These are phyloP conservation scores for Rutstroemia sp. DNA, from an alignment of 2,329 filamentous ascomycete genomes.

Conservation along the genomic window DNA sequence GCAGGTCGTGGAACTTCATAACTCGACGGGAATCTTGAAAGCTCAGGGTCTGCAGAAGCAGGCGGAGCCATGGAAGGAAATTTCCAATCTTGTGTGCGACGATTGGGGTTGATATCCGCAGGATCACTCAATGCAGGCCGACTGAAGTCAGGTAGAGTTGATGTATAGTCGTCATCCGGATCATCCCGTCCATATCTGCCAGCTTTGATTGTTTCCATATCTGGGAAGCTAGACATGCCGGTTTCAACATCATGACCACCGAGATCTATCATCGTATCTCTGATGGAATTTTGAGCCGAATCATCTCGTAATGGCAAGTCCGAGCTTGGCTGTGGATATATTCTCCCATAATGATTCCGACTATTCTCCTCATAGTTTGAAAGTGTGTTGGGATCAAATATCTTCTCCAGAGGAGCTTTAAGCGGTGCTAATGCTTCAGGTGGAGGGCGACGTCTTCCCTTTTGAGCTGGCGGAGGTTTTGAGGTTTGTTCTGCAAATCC, in stretches of 20 bases:
- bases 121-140: slow-evolving; percentile 51
- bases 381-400: slow-evolving; percentile 59
- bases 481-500: slow-evolving; percentile 37
- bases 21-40: slow-evolving; percentile 40
- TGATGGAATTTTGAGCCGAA: slow-evolving; percentile 41
- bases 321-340: slow-evolving; percentile 17
- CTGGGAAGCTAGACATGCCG: slow-evolving; percentile 50
- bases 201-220: slow-evolving; percentile 50
- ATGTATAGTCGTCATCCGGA: slow-evolving; percentile 16
- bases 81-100: slow-evolving; percentile 50
- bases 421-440: slow-evolving; percentile 51
- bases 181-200: slow-evolving; percentile 17
- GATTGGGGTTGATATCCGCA: slow-evolving; percentile 44
- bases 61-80: slow-evolving; percentile 48
- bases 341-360: slow-evolving; percentile 49
- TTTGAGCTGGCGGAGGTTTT: slow-evolving; percentile 35
- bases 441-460: slow-evolving; percentile 44
- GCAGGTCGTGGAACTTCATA: slow-evolving; percentile 25
- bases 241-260: slow-evolving; percentile 51
- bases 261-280: slow-evolving; percentile 58
- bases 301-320: slow-evolving; percentile 49
- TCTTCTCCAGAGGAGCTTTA: slow-evolving; percentile 50
- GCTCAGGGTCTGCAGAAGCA: slow-evolving; percentile 45
- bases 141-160: slow-evolving; percentile 33
- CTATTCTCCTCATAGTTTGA: slow-evolving; percentile 59